These are phyloP conservation scores for Pythium folliculosum DNA, from an alignment of 352 stramenopile species.

Conservation along the genomic window DNA sequence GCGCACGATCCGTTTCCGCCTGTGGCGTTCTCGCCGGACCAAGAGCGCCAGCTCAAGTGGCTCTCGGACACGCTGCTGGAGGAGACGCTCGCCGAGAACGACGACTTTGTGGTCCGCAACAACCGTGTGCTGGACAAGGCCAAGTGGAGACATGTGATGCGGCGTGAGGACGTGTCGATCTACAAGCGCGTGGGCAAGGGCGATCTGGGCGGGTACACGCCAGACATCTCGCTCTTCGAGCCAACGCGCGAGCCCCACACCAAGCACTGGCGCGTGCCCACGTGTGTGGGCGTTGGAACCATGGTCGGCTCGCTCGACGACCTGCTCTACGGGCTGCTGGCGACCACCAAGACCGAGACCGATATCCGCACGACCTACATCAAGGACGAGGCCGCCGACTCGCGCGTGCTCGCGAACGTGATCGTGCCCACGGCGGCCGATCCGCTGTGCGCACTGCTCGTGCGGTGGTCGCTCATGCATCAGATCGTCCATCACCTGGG, in stretches of 20 bases:
- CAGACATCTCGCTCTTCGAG: slow-evolving; percentile 17
- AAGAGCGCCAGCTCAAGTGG: slow-evolving; percentile 19
- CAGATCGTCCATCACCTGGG: slow-evolving; percentile 16
- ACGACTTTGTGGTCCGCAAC: slow-evolving; percentile 17
- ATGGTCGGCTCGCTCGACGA: slow-evolving; percentile 17
- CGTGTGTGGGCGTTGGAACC: slow-evolving; percentile 3
- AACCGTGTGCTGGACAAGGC: slow-evolving; percentile 21
- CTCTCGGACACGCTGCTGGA: slow-evolving; percentile 20
- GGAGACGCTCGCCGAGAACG: slow-evolving; percentile 22
- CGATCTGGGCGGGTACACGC: slow-evolving; percentile 14
- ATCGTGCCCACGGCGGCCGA: not conserved
- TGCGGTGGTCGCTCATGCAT: slow-evolving; percentile 20
- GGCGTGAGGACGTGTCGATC: slow-evolving; percentile 27
- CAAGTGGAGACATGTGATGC: slow-evolving; percentile 32
- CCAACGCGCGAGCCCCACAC: slow-evolving; percentile 28
- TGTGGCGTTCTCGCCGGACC: slow-evolving; percentile 35
- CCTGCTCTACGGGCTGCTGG: slow-evolving; percentile 19
- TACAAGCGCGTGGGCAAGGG: slow-evolving; percentile 21
- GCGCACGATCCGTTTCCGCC: slow-evolving; percentile 52
- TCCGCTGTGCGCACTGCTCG: slow-evolving; percentile 6
- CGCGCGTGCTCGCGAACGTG: slow-evolving; percentile 10
- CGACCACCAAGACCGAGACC: slow-evolving; percentile 5
- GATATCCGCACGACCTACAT: slow-evolving; percentile 17
- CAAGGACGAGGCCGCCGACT: slow-evolving; percentile 14
- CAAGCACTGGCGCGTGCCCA: slow-evolving; percentile 35